Evolutionary conservation across 1,284 basidiomycete genomes (phyloP).

Genomic region (Rhodofomes roseus): DNA sequence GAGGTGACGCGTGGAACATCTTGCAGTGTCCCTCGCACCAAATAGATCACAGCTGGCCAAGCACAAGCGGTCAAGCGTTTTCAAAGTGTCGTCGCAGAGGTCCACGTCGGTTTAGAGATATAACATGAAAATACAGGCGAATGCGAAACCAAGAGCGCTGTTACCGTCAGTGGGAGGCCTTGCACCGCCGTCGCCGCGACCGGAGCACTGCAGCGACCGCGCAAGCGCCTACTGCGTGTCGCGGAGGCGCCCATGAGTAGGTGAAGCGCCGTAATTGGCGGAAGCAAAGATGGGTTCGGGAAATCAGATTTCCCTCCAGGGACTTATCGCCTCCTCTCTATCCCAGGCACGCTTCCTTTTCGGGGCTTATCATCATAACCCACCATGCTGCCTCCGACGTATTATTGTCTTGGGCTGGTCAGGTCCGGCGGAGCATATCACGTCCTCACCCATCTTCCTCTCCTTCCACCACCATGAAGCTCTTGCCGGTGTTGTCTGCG

Average conservation of each 20-base stretch:
- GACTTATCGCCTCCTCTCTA: slow-evolving; percentile 11
- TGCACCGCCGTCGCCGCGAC: not conserved
- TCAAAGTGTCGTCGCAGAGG: not conserved
- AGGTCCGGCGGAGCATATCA: slow-evolving; percentile 3
- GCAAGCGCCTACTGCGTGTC: too few relatives aligned
- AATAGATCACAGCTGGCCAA: not conserved
- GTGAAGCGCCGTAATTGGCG: not conserved
- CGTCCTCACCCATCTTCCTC: slow-evolving; percentile 1
- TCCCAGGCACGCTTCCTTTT: not conserved
- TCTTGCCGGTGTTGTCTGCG: slow-evolving; percentile 32
- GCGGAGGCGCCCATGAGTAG: too few relatives aligned
- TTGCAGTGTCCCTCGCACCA: not conserved
- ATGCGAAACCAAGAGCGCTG: not conserved
- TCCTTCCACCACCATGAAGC: slow-evolving; percentile 46
- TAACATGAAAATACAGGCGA: not conserved
- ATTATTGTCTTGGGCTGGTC: not conserved
- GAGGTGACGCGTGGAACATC: not conserved
- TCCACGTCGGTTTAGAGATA: not conserved
- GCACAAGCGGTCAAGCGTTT: not conserved
- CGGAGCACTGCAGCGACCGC: not conserved
- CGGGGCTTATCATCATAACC: not conserved
- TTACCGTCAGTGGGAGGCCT: too few relatives aligned
- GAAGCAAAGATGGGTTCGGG: not conserved
- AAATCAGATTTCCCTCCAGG: slow-evolving; percentile 12
- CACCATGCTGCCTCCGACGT: not conserved